Conservation (phyloP, 208 protist genomes). For the Leishmania turanica region DNA sequence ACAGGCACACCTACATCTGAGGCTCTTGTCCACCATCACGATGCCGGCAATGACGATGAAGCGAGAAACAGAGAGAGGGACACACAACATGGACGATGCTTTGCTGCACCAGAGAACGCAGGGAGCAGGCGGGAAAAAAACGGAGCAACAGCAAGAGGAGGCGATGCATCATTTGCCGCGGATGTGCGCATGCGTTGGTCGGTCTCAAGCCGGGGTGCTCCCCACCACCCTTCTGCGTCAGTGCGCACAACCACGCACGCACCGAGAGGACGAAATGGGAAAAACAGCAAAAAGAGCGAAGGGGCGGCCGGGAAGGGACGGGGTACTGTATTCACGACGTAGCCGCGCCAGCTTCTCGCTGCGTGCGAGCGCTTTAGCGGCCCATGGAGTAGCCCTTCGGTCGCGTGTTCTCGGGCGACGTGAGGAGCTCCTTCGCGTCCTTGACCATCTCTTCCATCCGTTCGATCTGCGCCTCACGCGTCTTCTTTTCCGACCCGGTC, state of each 20-base stretch:
- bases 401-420: slow-evolving; percentile 52
- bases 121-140: not conserved
- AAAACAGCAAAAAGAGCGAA: not conserved
- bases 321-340: not conserved
- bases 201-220: not conserved
- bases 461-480: slow-evolving; percentile 45
- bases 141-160: not conserved
- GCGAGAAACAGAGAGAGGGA: not conserved
- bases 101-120: not conserved
- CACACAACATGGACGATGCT: not conserved
- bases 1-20: not conserved
- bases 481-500: slow-evolving; percentile 51
- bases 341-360: not conserved
- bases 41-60: not conserved
- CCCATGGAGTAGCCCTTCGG: slow-evolving; percentile 67
- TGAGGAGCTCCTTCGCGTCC: slow-evolving; percentile 60
- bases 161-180: not conserved
- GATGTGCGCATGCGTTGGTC: not conserved
- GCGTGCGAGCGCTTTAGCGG: not conserved
- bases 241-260: not conserved
- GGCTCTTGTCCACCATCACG: not conserved
- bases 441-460: slow-evolving; percentile 75
- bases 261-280: not conserved
- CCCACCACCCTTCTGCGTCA: not conserved
- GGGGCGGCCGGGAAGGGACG: not conserved